These are phyloP conservation scores for Nicotiana tomentosiformis DNA, from an alignment of 257 asterid genomes.

Conservation along the genomic window DNA sequence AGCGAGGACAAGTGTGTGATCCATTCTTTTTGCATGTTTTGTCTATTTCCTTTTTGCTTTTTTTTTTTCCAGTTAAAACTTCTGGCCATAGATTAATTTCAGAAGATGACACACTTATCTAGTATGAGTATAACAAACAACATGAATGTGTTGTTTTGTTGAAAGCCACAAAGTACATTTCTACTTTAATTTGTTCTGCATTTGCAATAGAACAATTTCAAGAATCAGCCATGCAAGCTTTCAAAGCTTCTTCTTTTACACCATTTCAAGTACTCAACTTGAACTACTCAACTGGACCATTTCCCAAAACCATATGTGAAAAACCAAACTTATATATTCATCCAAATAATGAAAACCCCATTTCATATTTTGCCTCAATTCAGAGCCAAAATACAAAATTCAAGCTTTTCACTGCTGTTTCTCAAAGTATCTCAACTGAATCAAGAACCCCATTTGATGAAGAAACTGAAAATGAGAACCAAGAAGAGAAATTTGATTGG, in stretches of 20 bases:
- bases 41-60: neutral
- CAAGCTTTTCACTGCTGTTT: slow-evolving; percentile 43
- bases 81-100: neutral
- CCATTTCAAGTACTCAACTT: slow-evolving; percentile 5
- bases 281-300: slow-evolving; percentile 5
- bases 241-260: slow-evolving; percentile 35
- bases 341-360: slow-evolving; percentile 10
- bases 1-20: neutral
- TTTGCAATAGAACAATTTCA: neutral
- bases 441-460: slow-evolving; percentile 14
- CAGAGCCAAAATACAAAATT: slow-evolving; percentile 27
- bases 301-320: neutral
- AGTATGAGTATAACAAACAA: neutral
- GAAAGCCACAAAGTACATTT: neutral
- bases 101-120: neutral
- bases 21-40: neutral
- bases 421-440: slow-evolving; percentile 30
- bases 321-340: slow-evolving; percentile 21
- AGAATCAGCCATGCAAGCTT: slow-evolving; percentile 47
- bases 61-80: neutral
- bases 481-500: slow-evolving; percentile 68
- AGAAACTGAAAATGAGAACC: slow-evolving; percentile 12
- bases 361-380: slow-evolving; percentile 7
- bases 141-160: neutral
- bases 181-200: neutral